Conservation (phyloP, 2,329 filamentous ascomycete genomes). For the Sporothrix pseudoabietina region DNA sequence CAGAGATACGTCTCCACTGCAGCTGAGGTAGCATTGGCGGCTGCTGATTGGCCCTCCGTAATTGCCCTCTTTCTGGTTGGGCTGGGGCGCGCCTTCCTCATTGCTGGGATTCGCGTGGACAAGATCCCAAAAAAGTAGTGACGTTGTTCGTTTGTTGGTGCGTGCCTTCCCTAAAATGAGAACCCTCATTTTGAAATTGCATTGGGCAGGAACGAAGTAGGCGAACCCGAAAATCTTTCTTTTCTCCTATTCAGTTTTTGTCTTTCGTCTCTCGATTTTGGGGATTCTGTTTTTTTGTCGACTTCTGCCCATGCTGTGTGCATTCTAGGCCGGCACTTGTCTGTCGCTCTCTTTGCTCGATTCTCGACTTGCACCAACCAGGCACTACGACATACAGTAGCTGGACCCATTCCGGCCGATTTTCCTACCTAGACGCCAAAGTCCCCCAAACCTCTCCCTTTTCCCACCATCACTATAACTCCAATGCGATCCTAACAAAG, state of each 20-base stretch:
- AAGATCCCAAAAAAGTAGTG: background rate
- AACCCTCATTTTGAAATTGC: background rate
- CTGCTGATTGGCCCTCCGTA: slow-evolving; percentile 10
- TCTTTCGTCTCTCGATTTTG: background rate
- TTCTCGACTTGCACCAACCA: background rate
- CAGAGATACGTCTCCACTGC: background rate
- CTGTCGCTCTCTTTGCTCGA: background rate
- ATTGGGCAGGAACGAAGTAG: background rate
- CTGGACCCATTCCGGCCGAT: background rate
- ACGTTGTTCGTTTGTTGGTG: slow-evolving; percentile 1
- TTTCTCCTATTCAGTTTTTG: background rate
- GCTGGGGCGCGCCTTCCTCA: background rate
- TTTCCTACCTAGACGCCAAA: background rate
- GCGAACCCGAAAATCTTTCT: background rate
- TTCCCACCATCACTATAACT: background rate
- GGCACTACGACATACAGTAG: background rate
- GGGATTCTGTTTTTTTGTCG: background rate
- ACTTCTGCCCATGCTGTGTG: background rate
- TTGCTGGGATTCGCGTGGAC: background rate
- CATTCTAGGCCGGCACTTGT: background rate
- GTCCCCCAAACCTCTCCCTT: background rate
- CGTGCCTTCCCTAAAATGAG: slow-evolving; percentile 7
- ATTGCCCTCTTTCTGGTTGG: background rate
- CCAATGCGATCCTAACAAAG: slow-evolving; percentile 3
- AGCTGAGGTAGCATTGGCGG: background rate